These are phyloP conservation scores for Populus simonii DNA, from an alignment of 345 rosid genomes.

Conservation along the genomic window DNA sequence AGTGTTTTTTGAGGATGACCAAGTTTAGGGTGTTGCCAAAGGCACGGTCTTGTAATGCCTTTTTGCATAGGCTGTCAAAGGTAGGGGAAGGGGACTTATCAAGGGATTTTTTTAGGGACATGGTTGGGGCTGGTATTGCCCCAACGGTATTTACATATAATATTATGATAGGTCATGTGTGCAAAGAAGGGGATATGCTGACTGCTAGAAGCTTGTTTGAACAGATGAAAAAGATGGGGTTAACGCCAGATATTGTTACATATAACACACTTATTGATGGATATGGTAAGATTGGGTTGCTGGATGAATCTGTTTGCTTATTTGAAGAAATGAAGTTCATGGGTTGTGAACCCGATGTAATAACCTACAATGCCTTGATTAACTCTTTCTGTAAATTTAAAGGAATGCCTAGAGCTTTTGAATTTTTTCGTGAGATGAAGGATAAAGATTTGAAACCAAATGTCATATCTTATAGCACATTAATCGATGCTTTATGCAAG, in stretches of 20 bases:
- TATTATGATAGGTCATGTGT: slow-evolving; percentile 61
- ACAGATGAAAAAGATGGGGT: slow-evolving; percentile 54
- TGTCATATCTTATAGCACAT: slow-evolving; percentile 61
- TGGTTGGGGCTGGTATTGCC: slow-evolving; percentile 46
- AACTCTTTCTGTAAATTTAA: slow-evolving; percentile 59
- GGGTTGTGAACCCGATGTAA: slow-evolving; percentile 51
- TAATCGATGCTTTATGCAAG: slow-evolving; percentile 68
- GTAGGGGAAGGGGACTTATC: slow-evolving; percentile 29
- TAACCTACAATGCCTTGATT: slow-evolving; percentile 60
- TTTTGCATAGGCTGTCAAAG: slow-evolving; percentile 49
- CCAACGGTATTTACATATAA: slow-evolving; percentile 61
- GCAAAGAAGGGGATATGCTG: slow-evolving; percentile 59
- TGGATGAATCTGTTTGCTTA: slow-evolving; percentile 40
- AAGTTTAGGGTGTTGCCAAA: slow-evolving; percentile 57
- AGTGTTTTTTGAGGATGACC: slow-evolving; percentile 56
- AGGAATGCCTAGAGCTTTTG: slow-evolving; percentile 41
- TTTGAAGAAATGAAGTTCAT: slow-evolving; percentile 58
- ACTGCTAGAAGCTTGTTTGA: slow-evolving; percentile 45
- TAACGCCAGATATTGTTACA: slow-evolving; percentile 62
- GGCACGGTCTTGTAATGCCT: slow-evolving; percentile 59
- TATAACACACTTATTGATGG: slow-evolving; percentile 73
- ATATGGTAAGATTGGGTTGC: slow-evolving; percentile 52
- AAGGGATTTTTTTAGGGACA: slow-evolving; percentile 46
- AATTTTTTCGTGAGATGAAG: slow-evolving; percentile 55
- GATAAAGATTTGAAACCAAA: slow-evolving; percentile 47